Evolutionary conservation across 805 yeast species (phyloP).

Genomic region (Saturnispora quitensis): DNA sequence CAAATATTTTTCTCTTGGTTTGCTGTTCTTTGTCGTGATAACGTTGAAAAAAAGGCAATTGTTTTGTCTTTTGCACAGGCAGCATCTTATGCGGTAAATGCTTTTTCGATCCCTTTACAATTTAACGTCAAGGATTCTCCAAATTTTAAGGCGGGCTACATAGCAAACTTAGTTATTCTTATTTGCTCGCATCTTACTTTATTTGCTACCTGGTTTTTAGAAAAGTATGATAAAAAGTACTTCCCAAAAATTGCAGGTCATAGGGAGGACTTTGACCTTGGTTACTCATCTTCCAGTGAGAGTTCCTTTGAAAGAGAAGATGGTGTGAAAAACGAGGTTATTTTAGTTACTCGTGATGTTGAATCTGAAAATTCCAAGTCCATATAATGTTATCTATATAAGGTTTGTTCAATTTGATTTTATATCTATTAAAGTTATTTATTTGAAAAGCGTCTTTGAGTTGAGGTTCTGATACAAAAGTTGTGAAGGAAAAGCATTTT

Average conservation of each 20-base stretch:
- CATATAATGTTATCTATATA: too few relatives aligned
- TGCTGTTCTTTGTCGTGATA: slow-evolving; percentile 16
- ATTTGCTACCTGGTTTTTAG: slow-evolving; percentile 10
- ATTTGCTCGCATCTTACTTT: slow-evolving; percentile 10
- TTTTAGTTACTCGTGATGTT: not conserved
- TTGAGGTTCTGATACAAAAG: too few relatives aligned
- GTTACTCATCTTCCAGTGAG: not conserved
- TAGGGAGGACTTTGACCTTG: slow-evolving; percentile 5
- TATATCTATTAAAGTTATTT: too few relatives aligned
- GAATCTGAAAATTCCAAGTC: not conserved
- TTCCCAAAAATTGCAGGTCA: slow-evolving; percentile 14
- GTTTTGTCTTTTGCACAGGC: slow-evolving; percentile 15
- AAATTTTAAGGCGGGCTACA: slow-evolving; percentile 13
- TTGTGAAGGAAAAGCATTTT: too few relatives aligned
- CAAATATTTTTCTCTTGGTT: slow-evolving; percentile 17
- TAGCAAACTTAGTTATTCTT: slow-evolving; percentile 12
- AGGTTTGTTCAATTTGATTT: too few relatives aligned
- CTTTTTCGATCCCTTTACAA: slow-evolving; percentile 18
- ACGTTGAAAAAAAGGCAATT: slow-evolving; percentile 18
- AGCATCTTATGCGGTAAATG: slow-evolving; percentile 14
- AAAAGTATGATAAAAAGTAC: slow-evolving; percentile 12
- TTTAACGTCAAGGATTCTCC: slow-evolving; percentile 13
- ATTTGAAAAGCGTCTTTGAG: too few relatives aligned
- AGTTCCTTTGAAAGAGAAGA: not conserved
- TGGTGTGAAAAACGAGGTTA: not conserved